Evolutionary conservation across 306 rosid genomes (phyloP).

Genomic region (Datisca glomerata): DNA sequence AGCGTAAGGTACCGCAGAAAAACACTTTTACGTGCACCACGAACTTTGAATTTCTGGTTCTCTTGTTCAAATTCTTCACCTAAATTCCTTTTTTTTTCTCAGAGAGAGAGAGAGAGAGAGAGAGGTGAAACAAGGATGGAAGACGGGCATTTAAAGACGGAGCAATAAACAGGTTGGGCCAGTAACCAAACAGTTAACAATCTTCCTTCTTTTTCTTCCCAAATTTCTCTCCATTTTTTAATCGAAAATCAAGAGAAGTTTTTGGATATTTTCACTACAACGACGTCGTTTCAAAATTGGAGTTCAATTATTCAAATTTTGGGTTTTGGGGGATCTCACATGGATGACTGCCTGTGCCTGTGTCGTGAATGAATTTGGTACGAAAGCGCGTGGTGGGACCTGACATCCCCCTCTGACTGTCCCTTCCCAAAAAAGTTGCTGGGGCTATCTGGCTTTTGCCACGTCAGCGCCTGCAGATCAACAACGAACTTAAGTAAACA

Average conservation of each 20-base stretch:
- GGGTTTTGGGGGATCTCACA: neutral
- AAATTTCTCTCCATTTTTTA: neutral
- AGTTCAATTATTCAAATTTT: neutral
- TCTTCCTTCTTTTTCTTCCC: slow-evolving; percentile 4
- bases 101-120: neutral
- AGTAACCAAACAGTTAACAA: slow-evolving; percentile 17
- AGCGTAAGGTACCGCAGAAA: too few relatives aligned
- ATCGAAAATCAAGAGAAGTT: too few relatives aligned
- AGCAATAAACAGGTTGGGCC: slow-evolving; percentile 1
- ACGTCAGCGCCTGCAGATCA: slow-evolving; percentile 16
- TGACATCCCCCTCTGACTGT: slow-evolving; percentile 2
- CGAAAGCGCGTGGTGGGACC: slow-evolving; percentile 19
- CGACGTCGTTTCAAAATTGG: neutral
- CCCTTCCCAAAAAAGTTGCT: slow-evolving; percentile 7
- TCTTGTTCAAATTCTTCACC: neutral
- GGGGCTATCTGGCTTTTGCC: slow-evolving; percentile 15
- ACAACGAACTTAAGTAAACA: slow-evolving; percentile 10
- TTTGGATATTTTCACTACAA: too few relatives aligned
- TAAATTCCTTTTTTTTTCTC: neutral
- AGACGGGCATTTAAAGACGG: slow-evolving; percentile 3
- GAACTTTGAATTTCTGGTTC: neutral
- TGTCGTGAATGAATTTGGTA: neutral
- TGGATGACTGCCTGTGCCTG: too few relatives aligned
- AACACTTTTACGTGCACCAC: too few relatives aligned
- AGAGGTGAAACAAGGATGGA: too few relatives aligned